phyloP scores from a whole-genome alignment of 345 rosid species.

The Eucalyptus erythrocorys region DNA sequence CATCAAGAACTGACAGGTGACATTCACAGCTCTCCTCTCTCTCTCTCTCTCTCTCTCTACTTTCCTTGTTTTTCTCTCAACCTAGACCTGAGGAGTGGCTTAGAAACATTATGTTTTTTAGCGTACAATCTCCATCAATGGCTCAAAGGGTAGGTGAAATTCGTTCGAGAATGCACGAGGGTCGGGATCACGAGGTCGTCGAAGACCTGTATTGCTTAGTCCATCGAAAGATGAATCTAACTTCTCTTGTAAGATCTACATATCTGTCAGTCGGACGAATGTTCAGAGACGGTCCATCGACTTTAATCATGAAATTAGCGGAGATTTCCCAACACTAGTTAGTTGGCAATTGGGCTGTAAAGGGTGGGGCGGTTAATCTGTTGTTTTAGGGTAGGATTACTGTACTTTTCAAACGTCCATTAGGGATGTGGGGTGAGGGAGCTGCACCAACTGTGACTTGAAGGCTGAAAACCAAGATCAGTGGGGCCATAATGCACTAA shows the following conservation, averaged over 20 bases:
- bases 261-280: not conserved
- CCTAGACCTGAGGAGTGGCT: not conserved
- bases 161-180: not conserved
- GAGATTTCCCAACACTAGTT: not conserved
- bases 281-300: not conserved
- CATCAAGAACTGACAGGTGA: not conserved
- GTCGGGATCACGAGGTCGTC: not conserved
- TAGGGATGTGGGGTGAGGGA: not conserved
- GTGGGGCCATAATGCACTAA: not conserved
- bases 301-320: not conserved
- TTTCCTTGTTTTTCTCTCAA: not conserved
- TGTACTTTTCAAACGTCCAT: not conserved
- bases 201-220: rapidly evolving
- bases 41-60: not conserved
- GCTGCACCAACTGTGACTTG: not conserved
- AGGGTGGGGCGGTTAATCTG: slow-evolving; percentile 1
- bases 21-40: not conserved
- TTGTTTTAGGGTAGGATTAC: slow-evolving; percentile 1
- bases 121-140: not conserved
- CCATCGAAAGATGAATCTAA: not conserved
- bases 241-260: not conserved
- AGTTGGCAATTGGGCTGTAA: not conserved
- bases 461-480: not conserved
- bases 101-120: not conserved
- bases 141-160: not conserved